These are phyloP conservation scores for Pseudoneurospora amorphoporcata DNA, from an alignment of 495 filamentous ascomycete species.

Conservation along the genomic window DNA sequence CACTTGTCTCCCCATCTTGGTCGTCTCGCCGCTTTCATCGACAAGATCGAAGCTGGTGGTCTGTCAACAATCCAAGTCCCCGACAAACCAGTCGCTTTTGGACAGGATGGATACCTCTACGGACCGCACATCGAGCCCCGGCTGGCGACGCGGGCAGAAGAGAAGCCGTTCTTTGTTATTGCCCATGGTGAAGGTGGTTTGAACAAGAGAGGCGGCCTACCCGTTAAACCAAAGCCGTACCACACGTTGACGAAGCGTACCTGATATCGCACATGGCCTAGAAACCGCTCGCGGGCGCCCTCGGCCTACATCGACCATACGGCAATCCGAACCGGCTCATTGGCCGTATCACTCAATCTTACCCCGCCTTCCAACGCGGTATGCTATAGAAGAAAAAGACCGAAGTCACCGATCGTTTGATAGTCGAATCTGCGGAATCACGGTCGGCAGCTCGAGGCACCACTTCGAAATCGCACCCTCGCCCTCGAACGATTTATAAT, in stretches of 20 bases:
- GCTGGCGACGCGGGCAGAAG: background rate
- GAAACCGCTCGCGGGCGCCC: background rate
- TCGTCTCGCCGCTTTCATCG: background rate
- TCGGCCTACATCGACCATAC: background rate
- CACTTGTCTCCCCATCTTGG: background rate
- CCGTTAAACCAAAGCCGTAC: background rate
- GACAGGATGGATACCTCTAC: background rate
- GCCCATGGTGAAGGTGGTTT: background rate
- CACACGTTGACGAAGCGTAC: background rate
- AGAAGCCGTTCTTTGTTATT: background rate
- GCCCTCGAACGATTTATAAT: no score
- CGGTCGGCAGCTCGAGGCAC: no score
- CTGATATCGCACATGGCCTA: background rate
- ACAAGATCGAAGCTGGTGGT: background rate
- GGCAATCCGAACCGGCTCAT: background rate
- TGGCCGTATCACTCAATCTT: background rate
- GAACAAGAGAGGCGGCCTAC: background rate
- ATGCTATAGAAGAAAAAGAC: no score
- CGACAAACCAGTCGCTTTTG: background rate
- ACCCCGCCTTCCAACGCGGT: background rate
- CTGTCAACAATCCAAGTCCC: background rate
- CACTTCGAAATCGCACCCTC: no score
- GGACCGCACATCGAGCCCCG: background rate
- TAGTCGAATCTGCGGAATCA: no score
- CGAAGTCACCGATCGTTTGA: no score